Evolutionary conservation across 495 filamentous ascomycete species (phyloP), one percentile per base, ranked within the genome.

Genomic region (Xylaria cubensis): DNA sequence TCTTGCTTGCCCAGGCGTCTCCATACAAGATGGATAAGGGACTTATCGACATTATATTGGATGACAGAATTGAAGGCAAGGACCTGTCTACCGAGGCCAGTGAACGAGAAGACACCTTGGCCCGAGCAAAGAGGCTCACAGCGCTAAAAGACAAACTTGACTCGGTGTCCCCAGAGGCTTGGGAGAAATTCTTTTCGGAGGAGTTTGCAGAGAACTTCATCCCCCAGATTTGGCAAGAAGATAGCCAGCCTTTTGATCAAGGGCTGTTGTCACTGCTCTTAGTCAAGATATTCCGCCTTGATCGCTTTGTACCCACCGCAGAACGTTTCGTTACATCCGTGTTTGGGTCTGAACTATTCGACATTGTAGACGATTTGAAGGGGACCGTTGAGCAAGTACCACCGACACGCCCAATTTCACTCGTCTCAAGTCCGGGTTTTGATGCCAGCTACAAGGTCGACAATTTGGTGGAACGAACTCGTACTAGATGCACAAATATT

Each of bases 371-470:
- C 73, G 94, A 98, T 79, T 87, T 99, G 34, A 89, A 92, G 81
- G 89, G 95, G 70, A 92, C 95, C 26, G 91, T 97, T 64, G 87
- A 88, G 48, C 93, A 97, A 81, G 93, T 98, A 69, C 89, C 90
- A 1, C 90, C 95, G 6, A 93, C 89, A 46, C 92, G 92, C 21
- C 96, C 96, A 21, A 93, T 99, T 77, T 90, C 96, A 34, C 88
- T 99, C 17, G 93, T 94, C 78, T 98, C 95, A 17, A 97, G 91
- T 75, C 95, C 96, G 67, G 96, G 96, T 67, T 99, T 98, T 80
- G 96, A 99, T 82, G 96, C 96, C 41, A 97, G 93, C 78, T 99
- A 98, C 88, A 98, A 98, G 87, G 96, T 99, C 69, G 95, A 98
- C 78, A 93, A 91, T 64, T 86, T 98, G 29, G 96, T 98, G 29